Evolutionary conservation across 331 rosid species (phyloP).

Genomic region (Prunus yedoensis): DNA sequence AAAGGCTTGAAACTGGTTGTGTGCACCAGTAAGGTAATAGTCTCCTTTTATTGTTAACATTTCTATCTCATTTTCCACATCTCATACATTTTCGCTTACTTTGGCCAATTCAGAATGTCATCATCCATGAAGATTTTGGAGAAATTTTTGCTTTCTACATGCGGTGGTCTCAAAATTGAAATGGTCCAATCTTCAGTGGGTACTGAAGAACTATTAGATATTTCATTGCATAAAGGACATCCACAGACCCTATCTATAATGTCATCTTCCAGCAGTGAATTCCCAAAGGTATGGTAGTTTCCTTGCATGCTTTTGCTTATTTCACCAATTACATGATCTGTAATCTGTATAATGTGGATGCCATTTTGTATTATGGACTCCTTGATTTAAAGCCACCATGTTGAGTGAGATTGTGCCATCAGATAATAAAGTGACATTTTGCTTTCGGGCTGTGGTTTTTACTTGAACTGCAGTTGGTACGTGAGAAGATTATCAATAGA

Average conservation of each 20-base stretch:
- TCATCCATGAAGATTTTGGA: slow-evolving; percentile 40
- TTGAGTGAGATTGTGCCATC: slow-evolving; percentile 4
- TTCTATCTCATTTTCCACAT: not conserved
- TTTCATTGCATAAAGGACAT: slow-evolving; percentile 38
- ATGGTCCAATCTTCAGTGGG: slow-evolving; percentile 35
- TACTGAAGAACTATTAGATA: slow-evolving; percentile 29
- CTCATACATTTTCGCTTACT: slow-evolving; percentile 20
- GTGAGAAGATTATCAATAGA: slow-evolving; percentile 25
- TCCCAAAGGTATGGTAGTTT: slow-evolving; percentile 36
- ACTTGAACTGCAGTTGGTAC: slow-evolving; percentile 35
- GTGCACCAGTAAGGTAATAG: slow-evolving; percentile 41
- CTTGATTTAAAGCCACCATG: slow-evolving; percentile 5
- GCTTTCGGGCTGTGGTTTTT: not conserved
- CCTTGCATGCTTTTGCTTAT: not conserved
- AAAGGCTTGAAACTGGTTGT: slow-evolving; percentile 43
- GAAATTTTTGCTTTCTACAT: slow-evolving; percentile 26
- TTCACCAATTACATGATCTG: not conserved
- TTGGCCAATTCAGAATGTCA: slow-evolving; percentile 40
- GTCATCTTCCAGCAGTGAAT: slow-evolving; percentile 37
- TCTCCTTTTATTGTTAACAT: not conserved
- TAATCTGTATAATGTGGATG: not conserved
- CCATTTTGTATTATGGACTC: not conserved
- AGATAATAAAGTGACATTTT: not conserved
- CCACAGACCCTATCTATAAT: slow-evolving; percentile 40
- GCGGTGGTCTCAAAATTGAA: slow-evolving; percentile 28